These are phyloP conservation scores for Phaffia tasmanica DNA, from an alignment of 768 basidiomycete species.

Conservation along the genomic window DNA sequence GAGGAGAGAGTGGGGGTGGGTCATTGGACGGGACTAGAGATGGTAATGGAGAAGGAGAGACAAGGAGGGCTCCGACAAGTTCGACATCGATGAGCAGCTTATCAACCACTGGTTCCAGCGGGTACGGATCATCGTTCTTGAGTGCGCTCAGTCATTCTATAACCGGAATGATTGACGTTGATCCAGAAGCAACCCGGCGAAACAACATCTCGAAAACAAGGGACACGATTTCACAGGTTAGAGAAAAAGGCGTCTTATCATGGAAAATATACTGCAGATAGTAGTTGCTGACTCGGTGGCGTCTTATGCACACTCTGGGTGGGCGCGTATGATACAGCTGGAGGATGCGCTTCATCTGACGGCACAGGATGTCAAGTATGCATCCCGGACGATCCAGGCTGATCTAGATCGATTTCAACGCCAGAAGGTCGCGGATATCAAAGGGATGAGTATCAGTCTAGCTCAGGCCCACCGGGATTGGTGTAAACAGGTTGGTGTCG, in stretches of 20 bases:
- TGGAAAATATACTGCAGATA: background rate
- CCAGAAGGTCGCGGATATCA: constrained; percentile 91
- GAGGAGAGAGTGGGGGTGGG: constrained; percentile 13
- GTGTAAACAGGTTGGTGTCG: constrained; percentile 75
- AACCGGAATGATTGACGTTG: constrained; percentile 97
- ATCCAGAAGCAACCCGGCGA: constrained; percentile 88
- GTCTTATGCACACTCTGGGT: background rate
- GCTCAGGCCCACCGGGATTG: constrained; percentile 85
- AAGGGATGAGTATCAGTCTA: constrained; percentile 87
- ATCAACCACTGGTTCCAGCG: background rate
- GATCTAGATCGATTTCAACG: constrained; percentile 97
- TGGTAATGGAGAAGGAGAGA: too few species aligned
- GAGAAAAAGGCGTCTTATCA: constrained; percentile 25
- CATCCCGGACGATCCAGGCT: constrained; percentile 89
- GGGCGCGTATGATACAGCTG: constrained; percentile 48
- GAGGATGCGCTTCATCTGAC: constrained; percentile 89
- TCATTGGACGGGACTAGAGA: too few species aligned
- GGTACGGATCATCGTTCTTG: constrained; percentile 42
- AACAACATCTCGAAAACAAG: constrained; percentile 88
- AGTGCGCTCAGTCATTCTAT: constrained; percentile 87
- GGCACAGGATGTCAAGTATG: constrained; percentile 89
- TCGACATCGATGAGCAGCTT: background rate
- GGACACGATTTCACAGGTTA: constrained; percentile 87
- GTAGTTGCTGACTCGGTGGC: background rate
- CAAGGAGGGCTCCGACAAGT: background rate